Evolutionary conservation across 1,284 basidiomycete species (phyloP), one percentile per base, ranked within the genome.

Genomic region (Laetiporus sulphureus): DNA sequence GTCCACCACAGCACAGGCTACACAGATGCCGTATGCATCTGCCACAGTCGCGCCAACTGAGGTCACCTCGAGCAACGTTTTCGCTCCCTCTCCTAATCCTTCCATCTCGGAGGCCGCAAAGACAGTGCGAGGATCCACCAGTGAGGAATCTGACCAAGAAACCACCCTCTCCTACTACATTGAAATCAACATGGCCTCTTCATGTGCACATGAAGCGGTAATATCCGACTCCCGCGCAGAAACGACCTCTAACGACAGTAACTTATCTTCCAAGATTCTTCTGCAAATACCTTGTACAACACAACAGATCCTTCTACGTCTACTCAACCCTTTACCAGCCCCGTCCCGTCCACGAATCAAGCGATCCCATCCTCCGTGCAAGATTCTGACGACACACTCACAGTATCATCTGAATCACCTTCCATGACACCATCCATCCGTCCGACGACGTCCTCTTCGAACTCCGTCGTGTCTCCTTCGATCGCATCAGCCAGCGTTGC

Each of bases 381-480:
- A n/a, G 13, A 27, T 27, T n/a, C n/a, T n/a, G n/a, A n/a, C n/a
- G n/a, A n/a, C n/a, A n/a, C n/a, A n/a, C n/a, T n/a, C n/a, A n/a
- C n/a, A n/a, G n/a, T n/a, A n/a, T n/a, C n/a, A n/a, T n/a, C n/a
- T n/a, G n/a, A 11, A 7, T 20, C 27, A 32, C 11, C 10, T 18
- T 13, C n/a, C 23, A 18, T 10, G 32, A 33, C 32, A 11, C 16
- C 36, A 7, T 6, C 24, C 10, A 3, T 3, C n/a, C 18, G 13
- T 34, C 15, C 32, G 11, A n/a, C n/a, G n/a, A 11, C n/a, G n/a
- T n/a, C n/a, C n/a, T n/a, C n/a, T n/a, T n/a, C n/a, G n/a, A n/a
- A n/a, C n/a, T n/a, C n/a, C n/a, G 95, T 95, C 30, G 99, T 92
- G 7, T 20, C 27, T 23, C 11, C 10, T 18, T 13, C n/a, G 13